A percentile compares a stretch with the other conserved stretches of the same genome.
Evolutionary conservation across 2,329 filamentous ascomycete genomes (phyloP).

Genomic region (Aureobasidium sp.): DNA sequence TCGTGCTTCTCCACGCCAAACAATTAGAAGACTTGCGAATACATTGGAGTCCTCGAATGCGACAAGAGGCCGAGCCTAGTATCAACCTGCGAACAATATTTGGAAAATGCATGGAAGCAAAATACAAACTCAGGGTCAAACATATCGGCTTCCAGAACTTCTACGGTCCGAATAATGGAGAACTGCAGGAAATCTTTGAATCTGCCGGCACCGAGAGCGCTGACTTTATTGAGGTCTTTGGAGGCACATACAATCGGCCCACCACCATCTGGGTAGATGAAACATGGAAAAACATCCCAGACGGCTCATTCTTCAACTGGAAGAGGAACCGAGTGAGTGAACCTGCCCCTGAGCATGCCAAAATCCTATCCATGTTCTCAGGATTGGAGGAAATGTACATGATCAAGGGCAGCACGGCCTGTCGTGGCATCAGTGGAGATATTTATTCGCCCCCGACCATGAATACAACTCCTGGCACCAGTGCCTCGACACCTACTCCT

Average conservation of each 20-base stretch:
- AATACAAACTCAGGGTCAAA: slow-evolving; percentile 41
- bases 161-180: slow-evolving; percentile 46
- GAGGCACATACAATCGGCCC: slow-evolving; percentile 42
- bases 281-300: slow-evolving; percentile 20
- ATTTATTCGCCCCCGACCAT: not conserved
- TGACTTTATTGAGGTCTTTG: slow-evolving; percentile 49
- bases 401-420: slow-evolving; percentile 32
- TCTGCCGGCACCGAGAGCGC: slow-evolving; percentile 38
- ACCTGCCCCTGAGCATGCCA: slow-evolving; percentile 32
- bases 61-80: slow-evolving; percentile 51
- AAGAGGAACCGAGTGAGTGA: slow-evolving; percentile 20
- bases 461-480: not conserved
- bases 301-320: slow-evolving; percentile 22
- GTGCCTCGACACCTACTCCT: not conserved
- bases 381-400: slow-evolving; percentile 48
- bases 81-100: slow-evolving; percentile 50
- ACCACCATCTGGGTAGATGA: slow-evolving; percentile 25
- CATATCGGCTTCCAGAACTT: slow-evolving; percentile 52
- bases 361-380: slow-evolving; percentile 36
- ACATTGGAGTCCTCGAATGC: slow-evolving; percentile 58
- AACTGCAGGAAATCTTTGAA: slow-evolving; percentile 41
- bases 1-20: slow-evolving; percentile 47
- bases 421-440: not conserved
- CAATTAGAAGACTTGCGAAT: slow-evolving; percentile 50
- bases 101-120: slow-evolving; percentile 45